These are phyloP conservation scores for Triadica sebifera DNA, from an alignment of 345 rosid species.

Conservation along the genomic window DNA sequence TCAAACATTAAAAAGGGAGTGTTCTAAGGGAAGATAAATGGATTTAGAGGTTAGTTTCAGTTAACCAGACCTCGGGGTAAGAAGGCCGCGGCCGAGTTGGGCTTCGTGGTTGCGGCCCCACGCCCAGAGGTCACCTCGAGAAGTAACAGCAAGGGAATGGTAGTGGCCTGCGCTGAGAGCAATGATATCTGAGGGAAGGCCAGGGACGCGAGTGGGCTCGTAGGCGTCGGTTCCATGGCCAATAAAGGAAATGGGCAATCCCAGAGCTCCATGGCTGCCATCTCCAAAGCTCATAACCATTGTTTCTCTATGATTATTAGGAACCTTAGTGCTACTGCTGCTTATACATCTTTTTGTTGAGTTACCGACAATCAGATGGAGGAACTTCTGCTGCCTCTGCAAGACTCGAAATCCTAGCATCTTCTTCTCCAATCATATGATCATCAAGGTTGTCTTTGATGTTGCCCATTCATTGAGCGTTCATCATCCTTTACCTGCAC, in stretches of 20 bases:
- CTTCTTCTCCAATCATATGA: not conserved
- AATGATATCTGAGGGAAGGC: constrained; percentile 57
- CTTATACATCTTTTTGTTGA: not conserved
- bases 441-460: no score
- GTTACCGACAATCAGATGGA: not conserved
- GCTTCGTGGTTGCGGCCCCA: constrained; percentile 90
- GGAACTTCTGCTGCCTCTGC: not conserved
- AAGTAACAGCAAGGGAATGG: constrained; percentile 88
- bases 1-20: not conserved
- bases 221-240: constrained; percentile 65
- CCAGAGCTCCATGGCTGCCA: constrained; percentile 77
- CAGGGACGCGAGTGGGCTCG: constrained; percentile 55
- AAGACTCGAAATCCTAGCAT: not conserved
- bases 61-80: constrained; percentile 43
- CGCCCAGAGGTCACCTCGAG: constrained; percentile 68
- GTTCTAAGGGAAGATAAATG: not conserved
- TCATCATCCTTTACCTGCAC: no score
- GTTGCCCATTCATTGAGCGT: no score
- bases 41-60: not conserved
- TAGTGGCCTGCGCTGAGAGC: constrained; percentile 69
- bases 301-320: not conserved
- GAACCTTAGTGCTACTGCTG: not conserved
- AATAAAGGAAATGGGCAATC: constrained; percentile 45
- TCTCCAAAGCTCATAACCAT: constrained; percentile 77
- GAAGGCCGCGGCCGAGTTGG: constrained; percentile 65